Evolutionary conservation across 2,329 filamentous ascomycete species (phyloP).

Genomic region (Plectosphaerella cucumerina): DNA sequence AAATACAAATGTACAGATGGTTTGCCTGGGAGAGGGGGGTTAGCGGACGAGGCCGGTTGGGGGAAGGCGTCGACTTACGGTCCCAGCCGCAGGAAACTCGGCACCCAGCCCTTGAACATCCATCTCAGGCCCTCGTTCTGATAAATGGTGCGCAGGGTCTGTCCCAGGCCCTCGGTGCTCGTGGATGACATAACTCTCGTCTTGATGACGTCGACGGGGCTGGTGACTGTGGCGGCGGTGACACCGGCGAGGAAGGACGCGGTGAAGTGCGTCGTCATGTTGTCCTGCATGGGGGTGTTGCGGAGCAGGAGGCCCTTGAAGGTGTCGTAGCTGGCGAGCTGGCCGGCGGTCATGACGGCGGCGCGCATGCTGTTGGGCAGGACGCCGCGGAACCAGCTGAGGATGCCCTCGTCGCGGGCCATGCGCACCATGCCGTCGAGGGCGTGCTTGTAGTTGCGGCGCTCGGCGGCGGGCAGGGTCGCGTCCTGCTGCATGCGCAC

Average conservation of each 20-base stretch:
- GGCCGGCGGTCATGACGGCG: conserved; percentile 81
- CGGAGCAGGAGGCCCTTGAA: conserved; percentile 70
- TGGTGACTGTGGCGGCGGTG: conserved; percentile 79
- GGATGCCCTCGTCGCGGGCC: conserved; percentile 76
- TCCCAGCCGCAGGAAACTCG: conserved; percentile 63
- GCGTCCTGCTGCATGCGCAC: conserved; percentile 97
- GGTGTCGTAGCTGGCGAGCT: conserved; percentile 79
- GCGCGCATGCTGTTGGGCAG: conserved; percentile 78
- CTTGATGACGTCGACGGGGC: conserved; percentile 85
- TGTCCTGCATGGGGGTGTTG: conserved; percentile 64
- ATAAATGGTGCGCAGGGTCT: conserved; percentile 63
- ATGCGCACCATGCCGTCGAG: conserved; percentile 83
- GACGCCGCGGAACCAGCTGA: conserved; percentile 77
- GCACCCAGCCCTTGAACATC: conserved; percentile 90
- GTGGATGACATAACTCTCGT: conserved; percentile 76
- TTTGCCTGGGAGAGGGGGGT: conserved; percentile 58
- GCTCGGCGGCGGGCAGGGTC: conserved; percentile 66
- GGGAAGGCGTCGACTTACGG: conserved; percentile 43
- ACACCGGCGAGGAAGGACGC: conserved; percentile 76
- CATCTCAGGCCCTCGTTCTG: conserved; percentile 68
- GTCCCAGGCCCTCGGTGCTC: conserved; percentile 47
- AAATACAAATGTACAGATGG: conserved; percentile 82
- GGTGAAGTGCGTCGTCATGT: conserved; percentile 71
- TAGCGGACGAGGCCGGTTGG: background rate
- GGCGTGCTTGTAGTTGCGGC: conserved; percentile 86